These are phyloP conservation scores for Aspergillus nidulans DNA, from an alignment of 495 filamentous ascomycete species.

Conservation along the genomic window DNA sequence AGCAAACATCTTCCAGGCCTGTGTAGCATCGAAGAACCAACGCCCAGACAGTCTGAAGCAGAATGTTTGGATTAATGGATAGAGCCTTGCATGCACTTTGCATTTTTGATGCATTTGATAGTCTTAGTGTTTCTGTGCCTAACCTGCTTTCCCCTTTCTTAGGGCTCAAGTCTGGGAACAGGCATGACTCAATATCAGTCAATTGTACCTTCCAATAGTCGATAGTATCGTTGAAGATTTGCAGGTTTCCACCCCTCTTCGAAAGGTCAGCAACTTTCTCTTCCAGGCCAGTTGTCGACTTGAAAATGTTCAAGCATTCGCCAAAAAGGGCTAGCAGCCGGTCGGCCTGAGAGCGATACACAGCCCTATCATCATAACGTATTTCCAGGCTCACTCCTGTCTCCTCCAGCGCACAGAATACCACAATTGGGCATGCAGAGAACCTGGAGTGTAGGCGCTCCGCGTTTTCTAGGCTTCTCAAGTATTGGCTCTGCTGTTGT, in stretches of 20 bases:
- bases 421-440: slow-evolving; percentile 54
- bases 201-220: slow-evolving; percentile 55
- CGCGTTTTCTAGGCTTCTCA: slow-evolving; percentile 9
- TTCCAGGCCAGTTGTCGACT: neutral
- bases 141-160: slow-evolving; percentile 4
- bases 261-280: neutral
- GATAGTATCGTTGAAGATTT: slow-evolving; percentile 19
- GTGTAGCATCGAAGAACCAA: slow-evolving; percentile 51
- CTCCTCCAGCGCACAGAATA: slow-evolving; percentile 47
- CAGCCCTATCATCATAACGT: slow-evolving; percentile 46
- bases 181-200: slow-evolving; percentile 46
- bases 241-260: neutral
- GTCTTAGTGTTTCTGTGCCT: slow-evolving; percentile 1
- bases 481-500: neutral
- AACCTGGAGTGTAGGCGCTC: slow-evolving; percentile 29
- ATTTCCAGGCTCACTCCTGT: slow-evolving; percentile 45
- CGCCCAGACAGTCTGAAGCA: slow-evolving; percentile 52
- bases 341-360: slow-evolving; percentile 25
- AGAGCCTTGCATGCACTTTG: slow-evolving; percentile 30
- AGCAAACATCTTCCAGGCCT: slow-evolving; percentile 49
- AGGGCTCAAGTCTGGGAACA: slow-evolving; percentile 43
- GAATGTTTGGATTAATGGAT: slow-evolving; percentile 23
- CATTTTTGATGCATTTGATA: slow-evolving; percentile 17
- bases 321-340: slow-evolving; percentile 29
- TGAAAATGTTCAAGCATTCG: slow-evolving; percentile 6